Conservation (phyloP, 257 asterid species). For the Petrea volubilis region DNA sequence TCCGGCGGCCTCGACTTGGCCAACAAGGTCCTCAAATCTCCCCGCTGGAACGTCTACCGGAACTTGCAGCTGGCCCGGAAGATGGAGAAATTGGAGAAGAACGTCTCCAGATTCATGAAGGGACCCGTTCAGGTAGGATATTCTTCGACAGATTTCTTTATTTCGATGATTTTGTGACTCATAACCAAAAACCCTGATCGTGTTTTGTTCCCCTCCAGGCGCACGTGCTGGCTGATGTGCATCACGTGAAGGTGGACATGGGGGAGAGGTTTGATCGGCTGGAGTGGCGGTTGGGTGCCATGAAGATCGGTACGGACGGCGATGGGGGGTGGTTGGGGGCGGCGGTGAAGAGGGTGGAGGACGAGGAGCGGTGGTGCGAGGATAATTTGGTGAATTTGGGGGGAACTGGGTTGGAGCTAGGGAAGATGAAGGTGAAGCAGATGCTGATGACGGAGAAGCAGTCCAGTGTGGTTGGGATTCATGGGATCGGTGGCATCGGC, state of each 20-base stretch:
- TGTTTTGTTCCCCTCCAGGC: constrained; percentile 37
- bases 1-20: constrained; percentile 65
- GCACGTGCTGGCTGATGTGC: constrained; percentile 90
- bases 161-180: neutral
- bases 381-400: constrained; percentile 62
- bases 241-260: constrained; percentile 68
- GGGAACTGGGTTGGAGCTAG: constrained; percentile 73
- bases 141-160: neutral
- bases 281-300: constrained; percentile 74
- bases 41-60: constrained; percentile 79
- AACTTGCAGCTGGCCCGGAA: constrained; percentile 59
- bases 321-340: constrained; percentile 68
- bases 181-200: neutral
- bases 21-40: constrained; percentile 52
- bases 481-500: constrained; percentile 91
- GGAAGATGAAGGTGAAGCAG: constrained; percentile 70
- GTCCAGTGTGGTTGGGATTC: constrained; percentile 54
- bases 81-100: constrained; percentile 82
- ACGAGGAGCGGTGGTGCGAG: constrained; percentile 66
- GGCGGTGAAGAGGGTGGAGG: constrained; percentile 77
- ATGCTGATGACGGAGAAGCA: constrained; percentile 49
- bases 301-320: constrained; percentile 71
- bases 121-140: constrained; percentile 39
- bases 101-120: constrained; percentile 56
- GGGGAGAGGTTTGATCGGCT: constrained; percentile 71